Base-by-base conservation (phyloP, 345 rosid genomes). In the Arabidopsis suecica region DNA sequence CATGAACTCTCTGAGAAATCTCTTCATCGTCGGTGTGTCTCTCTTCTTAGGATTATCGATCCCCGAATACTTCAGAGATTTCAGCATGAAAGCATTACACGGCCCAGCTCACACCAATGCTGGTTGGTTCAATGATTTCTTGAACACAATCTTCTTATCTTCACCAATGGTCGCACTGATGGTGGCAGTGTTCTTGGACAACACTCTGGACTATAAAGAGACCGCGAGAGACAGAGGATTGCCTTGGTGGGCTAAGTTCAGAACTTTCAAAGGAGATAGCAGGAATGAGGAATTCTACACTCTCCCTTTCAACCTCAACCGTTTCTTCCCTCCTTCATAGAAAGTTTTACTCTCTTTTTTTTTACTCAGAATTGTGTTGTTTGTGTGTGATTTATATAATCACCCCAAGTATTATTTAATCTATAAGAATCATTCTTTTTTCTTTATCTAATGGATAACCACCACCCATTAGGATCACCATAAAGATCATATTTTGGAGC, bases 1-100 rank as follows among this genome's bases (percentile, higher is more conserved):
- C 86, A 93, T 96, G 99, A 96, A 96, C 84, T 93, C 98, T n/a
- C 80, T 93, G 83, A 86, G 99, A 72, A 93, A 91, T 75, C 94
- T 96, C 74, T 96, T 96, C 88, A 89, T 93, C 55, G 57, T 71
- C 0, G 98, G 98, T 0, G 94, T 96, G 6, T 84, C 99, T 3
- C 85, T 96, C 79, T 96, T 89, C 85, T 78, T 96, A 41, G 99
- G 99, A 13, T 53, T 93, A 78, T 96, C 98, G 0, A 69, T 96
- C 25, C 99, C 99, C 0, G 91, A 88, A 32, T 96, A 96, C 81
- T 95, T 92, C 69, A 82, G 98, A 75, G 90, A 86, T 76, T 95
- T 90, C 86, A 81, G 87, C 6, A 59, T 88, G 47, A 87, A 83
- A 80, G 97, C 99, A 69, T 82, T 87, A 56, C 97, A 93, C 28